Conservation (phyloP, 2,329 filamentous ascomycete species). For the Talaromyces atroroseus region DNA sequence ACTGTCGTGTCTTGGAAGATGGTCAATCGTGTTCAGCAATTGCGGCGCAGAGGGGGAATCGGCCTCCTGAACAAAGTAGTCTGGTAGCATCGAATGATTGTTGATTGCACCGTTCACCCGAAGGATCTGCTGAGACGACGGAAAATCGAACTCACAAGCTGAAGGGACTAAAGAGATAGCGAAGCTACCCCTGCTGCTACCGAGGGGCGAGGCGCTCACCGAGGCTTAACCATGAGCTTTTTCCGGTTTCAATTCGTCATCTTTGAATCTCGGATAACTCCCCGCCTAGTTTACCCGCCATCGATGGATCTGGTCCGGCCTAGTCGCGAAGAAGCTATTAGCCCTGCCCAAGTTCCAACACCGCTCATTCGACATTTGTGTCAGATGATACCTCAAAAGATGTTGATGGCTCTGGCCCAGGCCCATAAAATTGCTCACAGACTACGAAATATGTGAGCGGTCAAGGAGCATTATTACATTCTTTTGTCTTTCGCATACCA, state of each 20-base stretch:
- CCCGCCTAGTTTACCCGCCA: slow-evolving; percentile 7
- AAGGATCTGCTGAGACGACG: not conserved
- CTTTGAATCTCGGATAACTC: not conserved
- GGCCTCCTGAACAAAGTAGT: not conserved
- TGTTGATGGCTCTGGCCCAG: not conserved
- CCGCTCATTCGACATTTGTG: not conserved
- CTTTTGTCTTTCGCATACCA: not conserved
- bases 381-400: slow-evolving; percentile 11
- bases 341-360: not conserved
- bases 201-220: slow-evolving; percentile 1
- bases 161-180: not conserved
- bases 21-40: not conserved
- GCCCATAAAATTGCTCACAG: not conserved
- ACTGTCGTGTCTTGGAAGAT: not conserved
- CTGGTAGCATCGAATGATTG: not conserved
- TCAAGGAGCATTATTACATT: not conserved
- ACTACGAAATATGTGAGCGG: not conserved
- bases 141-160: not conserved
- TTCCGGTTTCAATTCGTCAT: slow-evolving; percentile 12
- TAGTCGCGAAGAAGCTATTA: not conserved
- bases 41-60: not conserved
- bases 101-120: slow-evolving; percentile 1
- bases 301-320: not conserved
- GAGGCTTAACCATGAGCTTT: not conserved
- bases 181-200: not conserved